Evolutionary conservation across 371 early-diverging fungal genomes (phyloP), one percentile per base, ranked within the genome.

Genomic region (Mucor mucedo): DNA sequence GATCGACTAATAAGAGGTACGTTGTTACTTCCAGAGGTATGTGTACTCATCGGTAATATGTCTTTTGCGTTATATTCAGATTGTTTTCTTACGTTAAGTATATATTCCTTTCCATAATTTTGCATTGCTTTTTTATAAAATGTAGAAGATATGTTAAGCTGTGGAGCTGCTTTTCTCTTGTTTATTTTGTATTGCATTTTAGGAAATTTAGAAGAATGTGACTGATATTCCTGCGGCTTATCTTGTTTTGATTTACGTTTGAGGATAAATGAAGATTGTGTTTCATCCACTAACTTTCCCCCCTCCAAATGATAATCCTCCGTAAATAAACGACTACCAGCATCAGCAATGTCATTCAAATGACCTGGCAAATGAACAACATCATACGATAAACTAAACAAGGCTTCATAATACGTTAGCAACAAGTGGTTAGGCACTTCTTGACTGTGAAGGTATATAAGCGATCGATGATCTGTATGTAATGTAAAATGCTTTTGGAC

Each of bases 271-370:
- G 27, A 47, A 7, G 48, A 41, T 4, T 8, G n/a, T 44, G 10
- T 44, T 33, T 57, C 40, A 13, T 57, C 40, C 3, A 11, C 32
- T n/a, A 16, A 13, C 5, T 60, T 60, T 5, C 60, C 52, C 29
- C 39, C 42, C n/a, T 40, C 28, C 1, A 30, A 2, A 52, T 27
- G 28, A 27, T 7, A 47, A 4, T 40, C 42, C 21, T 58, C 59
- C 9, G 11, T 1, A 38, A 60, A 52, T 28, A 60, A 42, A 9
- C 29, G 29, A 42, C 60, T 52, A 10, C 50, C 13, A 40, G 53
- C 52, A n/a, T 59, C 59, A 40, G 50, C 48, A 21, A 59, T n/a
- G 30, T 47, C n/a, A 40, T 59, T 59, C 2, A 21, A 4, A 9
- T 33, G 27, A 14, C 50, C 59, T 13, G 59, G 49, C 35, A 33